phyloP scores from a whole-genome alignment of 441 rosid species.

The Aleurites moluccanus region DNA sequence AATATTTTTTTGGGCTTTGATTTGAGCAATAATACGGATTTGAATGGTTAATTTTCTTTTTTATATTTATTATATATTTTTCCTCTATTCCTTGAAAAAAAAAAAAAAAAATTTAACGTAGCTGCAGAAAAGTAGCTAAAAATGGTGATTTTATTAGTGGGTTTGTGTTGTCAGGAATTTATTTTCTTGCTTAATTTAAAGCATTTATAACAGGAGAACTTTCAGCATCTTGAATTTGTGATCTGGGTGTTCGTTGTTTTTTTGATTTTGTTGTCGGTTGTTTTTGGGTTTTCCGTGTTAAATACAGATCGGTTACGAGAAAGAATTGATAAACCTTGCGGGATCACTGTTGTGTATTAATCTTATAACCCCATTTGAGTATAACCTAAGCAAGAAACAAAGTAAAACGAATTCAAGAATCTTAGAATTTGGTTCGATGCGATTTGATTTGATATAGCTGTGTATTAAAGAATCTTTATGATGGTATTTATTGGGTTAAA shows the following conservation, averaged over 20 bases:
- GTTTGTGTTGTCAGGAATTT: background rate
- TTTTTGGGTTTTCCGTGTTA: constrained; percentile 22
- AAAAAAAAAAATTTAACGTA: too few relatives aligned
- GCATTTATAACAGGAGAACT: constrained; percentile 4
- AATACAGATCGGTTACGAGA: constrained; percentile 42
- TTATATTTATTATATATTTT: background rate
- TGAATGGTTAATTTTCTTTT: constrained; percentile 7
- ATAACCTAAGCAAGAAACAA: constrained; percentile 35
- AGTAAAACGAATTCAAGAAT: constrained; percentile 26
- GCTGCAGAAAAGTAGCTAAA: background rate
- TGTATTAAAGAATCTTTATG: constrained; percentile 25
- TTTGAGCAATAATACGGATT: constrained; percentile 4
- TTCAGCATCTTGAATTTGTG: constrained; percentile 23
- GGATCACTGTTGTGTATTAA: constrained; percentile 19
- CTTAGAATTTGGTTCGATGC: constrained; percentile 26
- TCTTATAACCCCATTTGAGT: constrained; percentile 37
- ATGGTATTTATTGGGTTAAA: constrained; percentile 20
- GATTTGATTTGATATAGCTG: constrained; percentile 25
- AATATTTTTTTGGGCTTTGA: background rate
- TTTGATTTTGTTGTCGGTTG: constrained; percentile 17
- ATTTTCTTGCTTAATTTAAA: background rate
- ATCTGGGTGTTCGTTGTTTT: constrained; percentile 37
- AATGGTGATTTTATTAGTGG: constrained; percentile 4
- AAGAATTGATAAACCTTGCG: constrained; percentile 30
- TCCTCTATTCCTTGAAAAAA: background rate